These are phyloP conservation scores for Coccinonectria pachysandricola DNA, from an alignment of 2,329 filamentous ascomycete genomes.

Conservation along the genomic window DNA sequence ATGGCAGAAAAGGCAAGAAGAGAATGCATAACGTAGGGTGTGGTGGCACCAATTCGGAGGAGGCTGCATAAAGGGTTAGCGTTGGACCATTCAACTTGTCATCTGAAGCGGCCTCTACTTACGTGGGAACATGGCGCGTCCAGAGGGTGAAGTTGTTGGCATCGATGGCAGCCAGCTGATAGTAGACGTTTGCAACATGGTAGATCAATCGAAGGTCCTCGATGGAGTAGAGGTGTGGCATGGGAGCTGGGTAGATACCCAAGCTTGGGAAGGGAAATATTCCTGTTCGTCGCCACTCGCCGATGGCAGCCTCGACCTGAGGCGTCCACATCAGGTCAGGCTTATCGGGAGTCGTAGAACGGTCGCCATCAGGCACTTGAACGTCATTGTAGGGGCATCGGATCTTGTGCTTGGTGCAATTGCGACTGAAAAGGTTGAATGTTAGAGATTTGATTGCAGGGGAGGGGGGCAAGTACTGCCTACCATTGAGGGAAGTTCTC, in stretches of 20 bases:
- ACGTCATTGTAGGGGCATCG: constrained; percentile 96
- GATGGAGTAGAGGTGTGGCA: constrained; percentile 60
- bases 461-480: too few species aligned
- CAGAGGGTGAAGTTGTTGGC: constrained; percentile 82
- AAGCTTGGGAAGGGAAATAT: constrained; percentile 79
- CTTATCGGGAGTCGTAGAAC: constrained; percentile 50
- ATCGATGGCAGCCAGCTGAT: constrained; percentile 67
- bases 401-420: constrained; percentile 98
- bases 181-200: constrained; percentile 77
- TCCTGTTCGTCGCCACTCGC: constrained; percentile 74
- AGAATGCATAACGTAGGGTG: constrained; percentile 88
- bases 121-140: constrained; percentile 90
- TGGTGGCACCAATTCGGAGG: constrained; percentile 68
- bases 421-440: too few species aligned
- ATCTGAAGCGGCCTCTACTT: too few species aligned
- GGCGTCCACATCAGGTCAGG: constrained; percentile 75
- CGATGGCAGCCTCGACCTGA: constrained; percentile 70
- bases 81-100: too few species aligned
- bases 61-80: constrained; percentile 17
- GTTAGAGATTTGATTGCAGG: too few species aligned
- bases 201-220: constrained; percentile 83
- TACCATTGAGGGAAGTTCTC: constrained; percentile 98
- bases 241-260: constrained; percentile 62
- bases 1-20: constrained; percentile 90
- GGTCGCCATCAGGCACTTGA: constrained; percentile 51